phyloP scores from a whole-genome alignment of 1,284 basidiomycete species.

The Ustilago nuda region DNA sequence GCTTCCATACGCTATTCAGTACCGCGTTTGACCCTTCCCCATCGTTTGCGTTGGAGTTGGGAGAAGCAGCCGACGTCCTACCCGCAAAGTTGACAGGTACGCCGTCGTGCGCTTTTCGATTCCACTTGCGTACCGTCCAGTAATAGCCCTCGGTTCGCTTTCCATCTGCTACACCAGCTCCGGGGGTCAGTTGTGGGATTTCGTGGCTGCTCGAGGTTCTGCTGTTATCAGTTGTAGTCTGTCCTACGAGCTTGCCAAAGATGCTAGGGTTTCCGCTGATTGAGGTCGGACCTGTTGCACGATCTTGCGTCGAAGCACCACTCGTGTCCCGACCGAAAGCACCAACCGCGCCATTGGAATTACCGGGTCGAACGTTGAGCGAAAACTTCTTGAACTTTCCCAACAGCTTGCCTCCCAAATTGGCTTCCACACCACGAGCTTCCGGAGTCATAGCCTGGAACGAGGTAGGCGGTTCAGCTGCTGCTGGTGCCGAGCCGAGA shows the following conservation, averaged over 20 bases:
- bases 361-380: conserved; percentile 30
- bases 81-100: conserved; percentile 17
- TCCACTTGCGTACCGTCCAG: conserved; percentile 63
- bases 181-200: conserved; percentile 49
- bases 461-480: conserved; percentile 52
- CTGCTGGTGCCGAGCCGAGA: conserved; percentile 9
- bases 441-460: conserved; percentile 63
- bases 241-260: conserved; percentile 21
- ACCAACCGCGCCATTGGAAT: conserved; percentile 5
- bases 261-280: conserved; percentile 6
- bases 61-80: conserved; percentile 8
- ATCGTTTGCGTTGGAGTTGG: conserved; percentile 5
- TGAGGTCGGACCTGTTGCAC: neutral
- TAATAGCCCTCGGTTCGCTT: conserved; percentile 59
- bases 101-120: conserved; percentile 39
- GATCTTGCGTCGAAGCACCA: neutral
- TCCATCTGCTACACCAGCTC: conserved; percentile 47
- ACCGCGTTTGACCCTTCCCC: conserved; percentile 41
- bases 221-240: conserved; percentile 2
- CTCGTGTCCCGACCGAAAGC: conserved; percentile 17
- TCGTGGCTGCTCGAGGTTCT: conserved; percentile 16
- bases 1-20: conserved; percentile 58
- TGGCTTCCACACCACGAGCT: conserved; percentile 46
- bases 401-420: conserved; percentile 56
- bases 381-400: conserved; percentile 57